Evolutionary conservation across 345 rosid genomes (phyloP).

Genomic region (Hypericum perforatum): DNA sequence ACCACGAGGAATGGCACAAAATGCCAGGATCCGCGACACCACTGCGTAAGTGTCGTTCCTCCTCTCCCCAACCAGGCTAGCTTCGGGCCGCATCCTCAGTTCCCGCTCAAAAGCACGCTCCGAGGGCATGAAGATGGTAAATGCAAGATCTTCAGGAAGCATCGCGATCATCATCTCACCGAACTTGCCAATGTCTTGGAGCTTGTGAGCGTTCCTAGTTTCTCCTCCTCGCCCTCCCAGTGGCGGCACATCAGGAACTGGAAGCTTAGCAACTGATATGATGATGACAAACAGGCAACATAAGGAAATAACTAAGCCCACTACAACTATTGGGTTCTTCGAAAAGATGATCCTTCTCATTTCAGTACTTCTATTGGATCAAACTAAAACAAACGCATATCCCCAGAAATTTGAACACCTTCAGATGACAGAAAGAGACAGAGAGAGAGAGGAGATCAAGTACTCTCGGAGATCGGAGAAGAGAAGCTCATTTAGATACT

Average conservation of each 20-base stretch:
- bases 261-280: slow-evolving; percentile 43
- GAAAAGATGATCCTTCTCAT: slow-evolving; percentile 31
- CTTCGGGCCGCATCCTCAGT: slow-evolving; percentile 22
- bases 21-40: slow-evolving; percentile 54
- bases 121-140: slow-evolving; percentile 72
- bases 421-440: too few species aligned
- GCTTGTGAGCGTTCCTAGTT: slow-evolving; percentile 9
- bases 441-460: too few species aligned
- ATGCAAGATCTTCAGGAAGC: slow-evolving; percentile 67
- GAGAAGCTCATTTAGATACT: too few species aligned
- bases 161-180: slow-evolving; percentile 74
- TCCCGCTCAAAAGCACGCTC: slow-evolving; percentile 49
- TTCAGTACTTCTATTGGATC: neutral
- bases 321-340: slow-evolving; percentile 34
- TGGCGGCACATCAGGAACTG: slow-evolving; percentile 24
- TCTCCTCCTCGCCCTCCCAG: slow-evolving; percentile 8
- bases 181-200: slow-evolving; percentile 34
- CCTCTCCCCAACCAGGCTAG: slow-evolving; percentile 22
- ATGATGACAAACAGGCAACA: slow-evolving; percentile 37
- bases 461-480: too few species aligned
- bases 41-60: slow-evolving; percentile 42
- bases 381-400: too few species aligned
- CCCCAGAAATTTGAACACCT: too few species aligned
- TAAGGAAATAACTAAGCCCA: slow-evolving; percentile 28
- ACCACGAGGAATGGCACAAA: slow-evolving; percentile 56